Evolutionary conservation across 257 asterid genomes (phyloP).

Genomic region (Mentha longifolia): DNA sequence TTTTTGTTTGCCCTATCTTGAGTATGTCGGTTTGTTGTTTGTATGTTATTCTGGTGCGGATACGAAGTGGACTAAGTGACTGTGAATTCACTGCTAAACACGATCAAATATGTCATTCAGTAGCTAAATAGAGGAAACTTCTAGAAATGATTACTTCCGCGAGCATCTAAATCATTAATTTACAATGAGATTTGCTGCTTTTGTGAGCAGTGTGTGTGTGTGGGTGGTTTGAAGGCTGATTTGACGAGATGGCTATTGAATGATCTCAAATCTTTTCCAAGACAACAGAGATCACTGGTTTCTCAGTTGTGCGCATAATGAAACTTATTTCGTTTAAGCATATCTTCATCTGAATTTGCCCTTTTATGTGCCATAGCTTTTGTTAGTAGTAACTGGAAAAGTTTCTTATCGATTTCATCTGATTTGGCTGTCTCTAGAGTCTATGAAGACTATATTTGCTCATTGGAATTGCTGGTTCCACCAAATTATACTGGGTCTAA

Average conservation of each 20-base stretch:
- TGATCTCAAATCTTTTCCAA: neutral
- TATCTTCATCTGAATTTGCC: neutral
- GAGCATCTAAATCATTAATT: neutral
- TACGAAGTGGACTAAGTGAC: slow-evolving; percentile 1
- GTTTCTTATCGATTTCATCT: neutral
- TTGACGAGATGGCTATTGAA: neutral
- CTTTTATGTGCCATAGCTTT: neutral
- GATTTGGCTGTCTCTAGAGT: neutral
- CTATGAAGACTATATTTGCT: neutral
- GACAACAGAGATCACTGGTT: neutral
- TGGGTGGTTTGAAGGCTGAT: neutral
- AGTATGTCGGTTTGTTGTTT: slow-evolving; percentile 4
- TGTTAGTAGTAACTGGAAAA: neutral
- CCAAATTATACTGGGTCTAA: neutral
- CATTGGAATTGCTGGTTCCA: neutral
- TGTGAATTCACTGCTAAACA: neutral
- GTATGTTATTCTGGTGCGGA: neutral
- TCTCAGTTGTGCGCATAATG: neutral
- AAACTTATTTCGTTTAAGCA: neutral
- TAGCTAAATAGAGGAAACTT: neutral
- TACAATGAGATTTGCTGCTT: neutral
- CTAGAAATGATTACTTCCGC: neutral
- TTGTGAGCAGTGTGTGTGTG: neutral
- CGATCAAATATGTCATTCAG: neutral
- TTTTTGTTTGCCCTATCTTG: slow-evolving; percentile 27